Conservation (phyloP, 352 stramenopile genomes). For the Phytopythium ostracodes region DNA sequence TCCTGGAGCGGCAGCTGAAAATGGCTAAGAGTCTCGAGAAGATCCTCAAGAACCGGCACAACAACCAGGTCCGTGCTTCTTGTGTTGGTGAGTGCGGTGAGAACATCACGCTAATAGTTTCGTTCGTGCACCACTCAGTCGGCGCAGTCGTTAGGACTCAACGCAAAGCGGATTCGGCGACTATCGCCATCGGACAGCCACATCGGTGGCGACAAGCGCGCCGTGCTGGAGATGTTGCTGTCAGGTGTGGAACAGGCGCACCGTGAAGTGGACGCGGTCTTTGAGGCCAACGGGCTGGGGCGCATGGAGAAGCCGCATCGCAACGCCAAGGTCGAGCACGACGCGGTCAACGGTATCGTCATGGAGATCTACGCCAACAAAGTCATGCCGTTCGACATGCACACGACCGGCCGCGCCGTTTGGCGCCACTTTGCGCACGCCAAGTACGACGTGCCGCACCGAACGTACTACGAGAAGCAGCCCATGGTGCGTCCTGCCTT, state of each 20-base stretch:
- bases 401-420: slow-evolving; percentile 25
- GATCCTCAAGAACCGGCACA: slow-evolving; percentile 29
- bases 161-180: slow-evolving; percentile 21
- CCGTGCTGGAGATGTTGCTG: slow-evolving; percentile 27
- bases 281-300: slow-evolving; percentile 30
- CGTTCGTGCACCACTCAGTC: slow-evolving; percentile 5
- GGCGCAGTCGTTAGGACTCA: slow-evolving; percentile 19
- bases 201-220: slow-evolving; percentile 19
- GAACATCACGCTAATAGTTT: slow-evolving; percentile 12
- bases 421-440: slow-evolving; percentile 33
- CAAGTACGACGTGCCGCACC: slow-evolving; percentile 30
- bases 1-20: slow-evolving; percentile 50
- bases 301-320: slow-evolving; percentile 26
- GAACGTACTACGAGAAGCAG: slow-evolving; percentile 34
- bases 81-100: slow-evolving; percentile 15
- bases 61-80: slow-evolving; percentile 25
- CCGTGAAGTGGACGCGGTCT: slow-evolving; percentile 26
- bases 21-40: slow-evolving; percentile 36
- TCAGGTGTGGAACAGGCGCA: slow-evolving; percentile 23
- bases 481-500: slow-evolving; percentile 6
- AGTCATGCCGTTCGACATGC: slow-evolving; percentile 30
- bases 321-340: slow-evolving; percentile 28
- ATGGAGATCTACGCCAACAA: slow-evolving; percentile 41
- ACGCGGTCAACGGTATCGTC: slow-evolving; percentile 26
- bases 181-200: slow-evolving; percentile 13